Percentiles rank a stretch among this genome's conserved stretches.
Evolutionary conservation across 2,329 filamentous ascomycete species (phyloP).

Genomic region (Tympanopsis confertula): DNA sequence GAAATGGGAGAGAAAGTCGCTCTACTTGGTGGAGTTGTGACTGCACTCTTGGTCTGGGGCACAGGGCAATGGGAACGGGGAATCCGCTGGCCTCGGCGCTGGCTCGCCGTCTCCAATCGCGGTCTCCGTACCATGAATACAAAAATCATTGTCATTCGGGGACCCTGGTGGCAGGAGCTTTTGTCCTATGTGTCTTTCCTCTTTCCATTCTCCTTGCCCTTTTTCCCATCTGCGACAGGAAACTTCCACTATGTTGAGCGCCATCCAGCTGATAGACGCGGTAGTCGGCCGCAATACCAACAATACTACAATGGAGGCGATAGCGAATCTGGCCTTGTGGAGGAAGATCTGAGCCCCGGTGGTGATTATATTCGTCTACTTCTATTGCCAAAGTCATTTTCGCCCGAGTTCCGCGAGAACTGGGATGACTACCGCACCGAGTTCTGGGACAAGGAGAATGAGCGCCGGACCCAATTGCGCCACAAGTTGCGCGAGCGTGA

Average conservation of each 20-base stretch:
- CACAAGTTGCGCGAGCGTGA: constrained; percentile 35
- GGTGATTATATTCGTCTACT: constrained; percentile 52
- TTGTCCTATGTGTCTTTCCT: constrained; percentile 31
- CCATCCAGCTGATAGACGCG: constrained; percentile 6
- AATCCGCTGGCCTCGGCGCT: constrained; percentile 54
- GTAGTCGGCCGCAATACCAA: neutral
- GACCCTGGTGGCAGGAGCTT: constrained; percentile 47
- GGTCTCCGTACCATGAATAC: constrained; percentile 55
- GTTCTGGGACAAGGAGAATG: constrained; percentile 57
- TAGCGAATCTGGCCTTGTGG: constrained; percentile 32
- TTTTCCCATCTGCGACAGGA: constrained; percentile 29
- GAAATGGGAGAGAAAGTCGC: constrained; percentile 53
- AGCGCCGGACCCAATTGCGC: constrained; percentile 42
- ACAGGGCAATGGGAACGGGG: constrained; percentile 60
- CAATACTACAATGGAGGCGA: constrained; percentile 21
- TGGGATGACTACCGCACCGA: constrained; percentile 55
- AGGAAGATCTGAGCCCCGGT: constrained; percentile 51
- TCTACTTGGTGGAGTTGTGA: constrained; percentile 52
- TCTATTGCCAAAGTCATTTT: constrained; percentile 53
- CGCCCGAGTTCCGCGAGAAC: constrained; percentile 53
- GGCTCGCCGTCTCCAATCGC: constrained; percentile 51
- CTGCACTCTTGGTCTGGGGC: constrained; percentile 50
- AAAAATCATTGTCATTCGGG: constrained; percentile 53
- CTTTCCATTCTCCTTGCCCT: constrained; percentile 22
- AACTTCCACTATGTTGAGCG: constrained; percentile 41